These are phyloP conservation scores for Gossypium gossypioides DNA, from an alignment of 441 rosid species.

Conservation along the genomic window DNA sequence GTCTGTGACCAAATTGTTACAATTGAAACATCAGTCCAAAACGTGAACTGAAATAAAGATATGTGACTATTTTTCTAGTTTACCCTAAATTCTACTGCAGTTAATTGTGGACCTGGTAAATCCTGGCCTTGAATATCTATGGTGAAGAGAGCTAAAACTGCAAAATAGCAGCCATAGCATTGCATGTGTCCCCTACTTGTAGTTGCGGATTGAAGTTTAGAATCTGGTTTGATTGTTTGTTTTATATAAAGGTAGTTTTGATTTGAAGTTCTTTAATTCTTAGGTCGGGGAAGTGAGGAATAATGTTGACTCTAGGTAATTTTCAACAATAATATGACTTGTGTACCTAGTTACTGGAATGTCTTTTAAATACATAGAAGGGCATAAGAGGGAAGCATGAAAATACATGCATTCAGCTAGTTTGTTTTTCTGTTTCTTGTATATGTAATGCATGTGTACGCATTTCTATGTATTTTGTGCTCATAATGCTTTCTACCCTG, in stretches of 20 bases:
- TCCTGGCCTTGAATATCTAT: background rate
- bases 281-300: background rate
- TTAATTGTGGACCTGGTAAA: background rate
- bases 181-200: background rate
- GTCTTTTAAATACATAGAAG: background rate
- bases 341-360: background rate
- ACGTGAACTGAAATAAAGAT: too few relatives aligned
- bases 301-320: background rate
- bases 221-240: background rate
- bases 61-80: too few relatives aligned
- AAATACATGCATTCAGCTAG: background rate
- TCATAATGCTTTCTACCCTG: background rate
- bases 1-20: too few relatives aligned
- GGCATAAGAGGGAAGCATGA: background rate
- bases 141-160: background rate
- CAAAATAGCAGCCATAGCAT: background rate
- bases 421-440: background rate
- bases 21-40: too few relatives aligned
- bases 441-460: background rate
- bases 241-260: background rate
- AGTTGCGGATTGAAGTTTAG: background rate
- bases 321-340: background rate
- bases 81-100: background rate
- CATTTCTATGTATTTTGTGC: background rate
- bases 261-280: background rate